These are phyloP conservation scores for Coleophoma cylindrospora DNA, from an alignment of 2,329 filamentous ascomycete species.

Conservation along the genomic window DNA sequence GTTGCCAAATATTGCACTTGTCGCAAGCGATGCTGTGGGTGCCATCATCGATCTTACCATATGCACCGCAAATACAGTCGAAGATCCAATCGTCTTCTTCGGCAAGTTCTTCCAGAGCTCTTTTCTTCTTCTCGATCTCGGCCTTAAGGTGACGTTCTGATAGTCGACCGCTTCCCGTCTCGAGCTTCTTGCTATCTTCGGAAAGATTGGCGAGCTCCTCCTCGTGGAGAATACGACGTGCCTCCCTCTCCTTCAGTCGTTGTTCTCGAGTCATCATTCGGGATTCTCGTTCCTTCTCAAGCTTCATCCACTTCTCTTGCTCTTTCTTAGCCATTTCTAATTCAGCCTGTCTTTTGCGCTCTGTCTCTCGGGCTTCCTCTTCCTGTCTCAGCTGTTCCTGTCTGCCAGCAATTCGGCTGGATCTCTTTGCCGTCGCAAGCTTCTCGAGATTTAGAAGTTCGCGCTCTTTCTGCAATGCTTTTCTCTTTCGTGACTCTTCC, in stretches of 20 bases:
- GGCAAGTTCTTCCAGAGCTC: constrained; percentile 67
- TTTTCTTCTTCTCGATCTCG: constrained; percentile 75
- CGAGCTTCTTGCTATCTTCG: constrained; percentile 62
- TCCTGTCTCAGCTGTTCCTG: constrained; percentile 73
- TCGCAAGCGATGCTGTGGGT: constrained; percentile 93
- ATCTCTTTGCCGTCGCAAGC: constrained; percentile 89
- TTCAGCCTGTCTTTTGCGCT: constrained; percentile 60
- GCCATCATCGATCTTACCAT: constrained; percentile 92
- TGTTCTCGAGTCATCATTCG: constrained; percentile 81
- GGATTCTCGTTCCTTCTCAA: constrained; percentile 71
- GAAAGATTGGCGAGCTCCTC: constrained; percentile 77
- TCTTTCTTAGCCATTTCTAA: constrained; percentile 62
- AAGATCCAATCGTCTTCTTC: constrained; percentile 82
- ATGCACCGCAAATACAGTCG: constrained; percentile 85
- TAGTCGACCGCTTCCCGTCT: constrained; percentile 51
- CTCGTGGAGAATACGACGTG: constrained; percentile 76
- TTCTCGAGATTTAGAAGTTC: constrained; percentile 80
- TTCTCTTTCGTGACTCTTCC: constrained; percentile 67
- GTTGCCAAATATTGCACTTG: constrained; percentile 92
- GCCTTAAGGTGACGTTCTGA: constrained; percentile 78
- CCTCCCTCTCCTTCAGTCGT: constrained; percentile 79
- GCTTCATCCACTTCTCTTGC: constrained; percentile 51
- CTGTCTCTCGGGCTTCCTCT: constrained; percentile 65
- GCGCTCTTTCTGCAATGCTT: constrained; percentile 64
- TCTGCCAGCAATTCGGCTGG: constrained; percentile 80